These are phyloP conservation scores for Clavispora asparagi DNA, from an alignment of 805 yeast species.

Conservation along the genomic window DNA sequence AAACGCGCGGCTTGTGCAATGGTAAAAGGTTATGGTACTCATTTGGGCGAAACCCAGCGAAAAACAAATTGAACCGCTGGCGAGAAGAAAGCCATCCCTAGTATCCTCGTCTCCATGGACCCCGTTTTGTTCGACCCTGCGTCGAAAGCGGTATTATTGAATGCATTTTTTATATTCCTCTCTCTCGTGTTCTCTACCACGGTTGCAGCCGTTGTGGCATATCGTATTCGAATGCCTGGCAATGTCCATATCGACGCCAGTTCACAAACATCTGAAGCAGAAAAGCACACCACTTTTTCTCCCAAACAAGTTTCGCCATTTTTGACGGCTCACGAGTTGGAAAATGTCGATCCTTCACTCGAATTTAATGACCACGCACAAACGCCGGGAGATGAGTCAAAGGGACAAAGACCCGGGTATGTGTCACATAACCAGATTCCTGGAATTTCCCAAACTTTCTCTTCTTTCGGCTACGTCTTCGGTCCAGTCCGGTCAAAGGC, in stretches of 20 bases:
- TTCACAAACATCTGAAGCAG: too few species aligned
- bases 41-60: too few species aligned
- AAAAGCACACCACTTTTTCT: not conserved
- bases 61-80: not conserved
- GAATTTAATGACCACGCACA: not conserved
- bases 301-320: not conserved
- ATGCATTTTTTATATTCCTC: not conserved
- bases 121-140: not conserved
- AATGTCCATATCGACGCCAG: too few species aligned
- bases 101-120: not conserved
- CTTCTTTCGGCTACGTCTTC: not conserved
- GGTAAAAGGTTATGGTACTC: too few species aligned
- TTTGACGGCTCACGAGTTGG: not conserved
- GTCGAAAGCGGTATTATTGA: not conserved
- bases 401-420: too few species aligned
- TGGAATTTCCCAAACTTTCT: not conserved
- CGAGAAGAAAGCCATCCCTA: not conserved
- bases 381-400: not conserved
- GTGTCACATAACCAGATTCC: not conserved
- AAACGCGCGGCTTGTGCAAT: not conserved
- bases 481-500: not conserved
- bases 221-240: not conserved
- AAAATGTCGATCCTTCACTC: not conserved
- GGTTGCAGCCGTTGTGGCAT: not conserved
- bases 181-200: not conserved